phyloP scores from a whole-genome alignment of 1,139 yeast species.

The Kodamaea arcana region DNA sequence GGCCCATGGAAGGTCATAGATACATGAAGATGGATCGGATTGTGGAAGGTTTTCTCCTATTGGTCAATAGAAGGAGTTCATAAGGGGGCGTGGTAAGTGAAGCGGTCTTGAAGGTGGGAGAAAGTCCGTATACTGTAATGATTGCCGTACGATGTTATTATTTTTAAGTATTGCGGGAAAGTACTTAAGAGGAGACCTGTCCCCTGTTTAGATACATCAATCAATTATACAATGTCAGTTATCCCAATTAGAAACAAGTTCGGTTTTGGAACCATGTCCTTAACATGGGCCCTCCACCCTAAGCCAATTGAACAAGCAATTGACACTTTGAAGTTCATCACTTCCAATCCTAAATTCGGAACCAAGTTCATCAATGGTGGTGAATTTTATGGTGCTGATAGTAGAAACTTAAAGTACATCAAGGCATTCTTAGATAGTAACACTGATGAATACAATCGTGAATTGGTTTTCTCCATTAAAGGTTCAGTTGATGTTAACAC shows the following conservation, averaged over 20 bases:
- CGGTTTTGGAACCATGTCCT: slow-evolving; percentile 64
- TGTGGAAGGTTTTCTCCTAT: too few species aligned
- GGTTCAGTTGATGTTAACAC: slow-evolving; percentile 47
- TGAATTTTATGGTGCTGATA: slow-evolving; percentile 66
- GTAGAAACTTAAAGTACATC: slow-evolving; percentile 46
- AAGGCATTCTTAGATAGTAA: slow-evolving; percentile 50
- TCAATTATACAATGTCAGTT: too few species aligned
- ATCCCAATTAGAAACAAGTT: slow-evolving; percentile 25
- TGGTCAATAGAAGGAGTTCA: too few species aligned
- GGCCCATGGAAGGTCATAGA: too few species aligned
- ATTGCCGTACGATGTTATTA: too few species aligned
- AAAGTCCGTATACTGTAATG: too few species aligned
- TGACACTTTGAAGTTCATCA: slow-evolving; percentile 39
- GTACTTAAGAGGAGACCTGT: too few species aligned
- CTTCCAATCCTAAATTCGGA: slow-evolving; percentile 37
- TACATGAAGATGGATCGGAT: too few species aligned
- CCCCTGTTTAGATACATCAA: too few species aligned
- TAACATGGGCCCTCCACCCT: slow-evolving; percentile 50
- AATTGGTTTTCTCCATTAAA: slow-evolving; percentile 56
- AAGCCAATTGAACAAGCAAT: slow-evolving; percentile 44
- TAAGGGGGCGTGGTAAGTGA: too few species aligned
- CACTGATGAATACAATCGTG: slow-evolving; percentile 51
- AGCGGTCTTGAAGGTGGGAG: too few species aligned
- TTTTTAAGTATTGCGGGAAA: too few species aligned
- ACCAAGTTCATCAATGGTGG: slow-evolving; percentile 67